phyloP scores from a whole-genome alignment of 2,329 filamentous ascomycete species.

The Botrytis porri region DNA sequence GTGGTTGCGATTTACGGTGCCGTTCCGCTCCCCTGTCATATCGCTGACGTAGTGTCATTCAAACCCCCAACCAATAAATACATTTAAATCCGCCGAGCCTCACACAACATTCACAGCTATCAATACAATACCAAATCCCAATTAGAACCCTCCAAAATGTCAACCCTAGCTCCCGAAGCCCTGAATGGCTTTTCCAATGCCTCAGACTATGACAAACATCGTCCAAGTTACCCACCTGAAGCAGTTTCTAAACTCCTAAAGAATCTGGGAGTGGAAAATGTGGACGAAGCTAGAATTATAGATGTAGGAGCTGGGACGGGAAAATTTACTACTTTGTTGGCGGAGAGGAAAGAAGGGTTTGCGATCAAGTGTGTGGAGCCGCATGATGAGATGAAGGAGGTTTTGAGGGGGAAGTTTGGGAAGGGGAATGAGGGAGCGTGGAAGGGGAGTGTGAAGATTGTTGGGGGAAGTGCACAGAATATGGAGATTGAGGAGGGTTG shows the following conservation, averaged over 20 bases:
- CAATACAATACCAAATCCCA: background rate
- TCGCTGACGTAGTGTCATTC: background rate
- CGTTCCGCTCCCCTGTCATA: background rate
- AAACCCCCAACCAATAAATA: background rate
- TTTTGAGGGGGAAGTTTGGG: constrained; percentile 57
- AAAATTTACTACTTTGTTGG: constrained; percentile 65
- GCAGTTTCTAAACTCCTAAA: constrained; percentile 58
- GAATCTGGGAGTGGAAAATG: constrained; percentile 50
- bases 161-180: constrained; percentile 29
- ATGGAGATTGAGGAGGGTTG: constrained; percentile 56
- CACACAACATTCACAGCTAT: background rate
- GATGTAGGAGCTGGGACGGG: constrained; percentile 69
- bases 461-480: constrained; percentile 55
- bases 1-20: constrained; percentile 2
- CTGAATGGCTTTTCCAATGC: constrained; percentile 60
- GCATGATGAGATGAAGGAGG: constrained; percentile 61
- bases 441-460: constrained; percentile 46
- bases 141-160: background rate
- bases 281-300: constrained; percentile 50
- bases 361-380: constrained; percentile 62
- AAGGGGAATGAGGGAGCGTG: constrained; percentile 48
- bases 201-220: constrained; percentile 61
- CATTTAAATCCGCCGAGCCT: background rate
- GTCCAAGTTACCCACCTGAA: constrained; percentile 62
- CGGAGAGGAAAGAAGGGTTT: constrained; percentile 56